These are phyloP conservation scores for Pseudopediastrum boryanum DNA, from an alignment of 139 green algal species.

Conservation along the genomic window DNA sequence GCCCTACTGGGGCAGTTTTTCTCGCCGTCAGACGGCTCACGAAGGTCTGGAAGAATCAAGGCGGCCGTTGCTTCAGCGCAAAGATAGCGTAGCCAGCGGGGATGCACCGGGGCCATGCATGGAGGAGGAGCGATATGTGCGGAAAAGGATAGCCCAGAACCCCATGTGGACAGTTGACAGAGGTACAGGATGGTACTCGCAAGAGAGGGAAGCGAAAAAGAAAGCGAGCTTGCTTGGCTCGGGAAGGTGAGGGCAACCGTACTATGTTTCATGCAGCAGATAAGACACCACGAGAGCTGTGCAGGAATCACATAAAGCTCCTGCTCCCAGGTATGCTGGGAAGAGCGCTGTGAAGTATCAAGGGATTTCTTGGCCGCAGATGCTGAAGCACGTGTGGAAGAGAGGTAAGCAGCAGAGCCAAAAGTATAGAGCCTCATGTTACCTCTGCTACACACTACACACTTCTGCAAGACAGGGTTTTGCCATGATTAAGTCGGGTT, in stretches of 20 bases:
- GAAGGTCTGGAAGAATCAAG: too few species aligned
- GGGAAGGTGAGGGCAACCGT: slow-evolving; percentile 36
- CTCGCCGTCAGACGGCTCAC: too few species aligned
- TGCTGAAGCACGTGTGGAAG: slow-evolving; percentile 44
- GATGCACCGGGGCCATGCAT: too few species aligned
- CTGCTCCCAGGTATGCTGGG: slow-evolving; percentile 35
- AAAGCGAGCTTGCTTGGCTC: slow-evolving; percentile 49
- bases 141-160: slow-evolving; percentile 20
- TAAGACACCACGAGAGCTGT: not conserved
- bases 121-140: slow-evolving; percentile 28
- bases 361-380: slow-evolving; percentile 13
- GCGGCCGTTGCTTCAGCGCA: too few species aligned
- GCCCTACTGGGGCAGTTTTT: too few species aligned
- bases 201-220: slow-evolving; percentile 35
- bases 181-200: slow-evolving; percentile 50
- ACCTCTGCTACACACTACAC: too few species aligned
- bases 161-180: slow-evolving; percentile 57
- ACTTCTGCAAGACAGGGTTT: too few species aligned
- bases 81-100: too few species aligned
- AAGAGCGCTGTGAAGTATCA: slow-evolving; percentile 37
- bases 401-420: slow-evolving; percentile 28
- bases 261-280: not conserved
- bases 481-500: too few species aligned
- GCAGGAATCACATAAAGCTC: not conserved
- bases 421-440: too few species aligned